Evolutionary conservation across 306 rosid species (phyloP), one percentile per base, ranked within the genome.

Genomic region (Hippophae tibetana): DNA sequence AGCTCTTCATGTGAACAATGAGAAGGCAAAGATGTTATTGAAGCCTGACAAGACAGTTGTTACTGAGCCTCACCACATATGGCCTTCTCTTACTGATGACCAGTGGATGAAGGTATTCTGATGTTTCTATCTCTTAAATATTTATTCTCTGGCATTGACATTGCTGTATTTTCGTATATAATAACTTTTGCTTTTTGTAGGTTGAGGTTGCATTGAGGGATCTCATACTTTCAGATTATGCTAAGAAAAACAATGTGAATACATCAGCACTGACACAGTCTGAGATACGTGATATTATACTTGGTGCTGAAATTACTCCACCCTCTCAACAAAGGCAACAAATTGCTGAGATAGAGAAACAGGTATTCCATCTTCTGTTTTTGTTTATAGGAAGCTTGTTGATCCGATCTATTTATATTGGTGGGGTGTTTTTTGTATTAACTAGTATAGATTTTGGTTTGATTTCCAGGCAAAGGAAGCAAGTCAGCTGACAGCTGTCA

Each of bases 181-280:
- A 18, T 38, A 54, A 62, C 56, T 6, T 57, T 44, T 77, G 54
- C 57, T 31, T 74, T 65, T 61, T 58, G 47, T 84, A 92, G 98
- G 99, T 93, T 74, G 99, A 93, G 82, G 99, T 93, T 73, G 99
- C 99, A 66, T 57, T 93, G 64, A 86, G 99, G 69, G 99, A 93
- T 88, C 94, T 93, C 52, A 93, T 93, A 73, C 83, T 93, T 13
- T 93, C 99, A 8, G 99, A 88, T 72, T 93, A 93, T 67, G 99
- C 99, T 57, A 93, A 93, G 86, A 93, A 93, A 85, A 93, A 93
- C 70, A 93, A 93, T 43, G 99, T 93, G 74, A 93, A 93, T 65
- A 93, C 99, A 62, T 93, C 97, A 10, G 95, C 99, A 45, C 68
- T 93, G 67, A 88, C 99, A 45, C 99, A 93, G 71, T 86, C 99